Evolutionary conservation across 2,329 filamentous ascomycete species (phyloP).

Genomic region (Whalleya microplaca): DNA sequence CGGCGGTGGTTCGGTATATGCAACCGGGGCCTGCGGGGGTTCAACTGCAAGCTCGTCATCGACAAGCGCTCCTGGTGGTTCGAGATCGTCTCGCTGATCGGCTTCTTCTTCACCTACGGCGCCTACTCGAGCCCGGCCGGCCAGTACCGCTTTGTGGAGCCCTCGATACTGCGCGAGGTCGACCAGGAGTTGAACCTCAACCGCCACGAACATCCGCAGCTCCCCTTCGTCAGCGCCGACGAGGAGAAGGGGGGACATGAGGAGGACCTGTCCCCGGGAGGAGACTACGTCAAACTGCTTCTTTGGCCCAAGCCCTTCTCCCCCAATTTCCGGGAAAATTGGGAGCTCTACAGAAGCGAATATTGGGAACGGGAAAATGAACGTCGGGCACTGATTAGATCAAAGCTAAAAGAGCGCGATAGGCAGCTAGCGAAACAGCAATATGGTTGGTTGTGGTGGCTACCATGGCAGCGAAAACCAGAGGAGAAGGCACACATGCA

Average conservation of each 20-base stretch:
- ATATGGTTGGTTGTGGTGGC: slow-evolving; percentile 84
- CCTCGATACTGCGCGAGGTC: slow-evolving; percentile 60
- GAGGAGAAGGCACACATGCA: slow-evolving; percentile 33
- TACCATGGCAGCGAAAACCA: slow-evolving; percentile 65
- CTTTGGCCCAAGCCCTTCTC: slow-evolving; percentile 94
- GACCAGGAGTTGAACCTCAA: slow-evolving; percentile 60
- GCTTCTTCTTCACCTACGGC: slow-evolving; percentile 78
- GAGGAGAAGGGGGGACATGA: slow-evolving; percentile 73
- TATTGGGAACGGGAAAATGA: slow-evolving; percentile 99
- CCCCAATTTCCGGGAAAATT: slow-evolving; percentile 92
- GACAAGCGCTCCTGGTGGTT: slow-evolving; percentile 82
- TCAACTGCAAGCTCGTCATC: slow-evolving; percentile 96
- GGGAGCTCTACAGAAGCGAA: slow-evolving; percentile 91
- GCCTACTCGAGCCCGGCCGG: slow-evolving; percentile 69
- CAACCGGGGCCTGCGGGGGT: slow-evolving; percentile 85
- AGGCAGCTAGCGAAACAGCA: slow-evolving; percentile 68
- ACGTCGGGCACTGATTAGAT: slow-evolving; percentile 72
- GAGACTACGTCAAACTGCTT: slow-evolving; percentile 88
- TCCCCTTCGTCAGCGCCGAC: slow-evolving; percentile 48
- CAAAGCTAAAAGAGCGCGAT: slow-evolving; percentile 71
- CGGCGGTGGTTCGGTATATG: slow-evolving; percentile 86
- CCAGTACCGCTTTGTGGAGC: slow-evolving; percentile 79
- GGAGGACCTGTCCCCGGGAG: slow-evolving; percentile 87
- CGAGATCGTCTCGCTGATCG: slow-evolving; percentile 72
- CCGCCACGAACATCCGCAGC: slow-evolving; percentile 43